Evolutionary conservation across 305 asterid genomes (phyloP).

Genomic region (Plantago coronopus): DNA sequence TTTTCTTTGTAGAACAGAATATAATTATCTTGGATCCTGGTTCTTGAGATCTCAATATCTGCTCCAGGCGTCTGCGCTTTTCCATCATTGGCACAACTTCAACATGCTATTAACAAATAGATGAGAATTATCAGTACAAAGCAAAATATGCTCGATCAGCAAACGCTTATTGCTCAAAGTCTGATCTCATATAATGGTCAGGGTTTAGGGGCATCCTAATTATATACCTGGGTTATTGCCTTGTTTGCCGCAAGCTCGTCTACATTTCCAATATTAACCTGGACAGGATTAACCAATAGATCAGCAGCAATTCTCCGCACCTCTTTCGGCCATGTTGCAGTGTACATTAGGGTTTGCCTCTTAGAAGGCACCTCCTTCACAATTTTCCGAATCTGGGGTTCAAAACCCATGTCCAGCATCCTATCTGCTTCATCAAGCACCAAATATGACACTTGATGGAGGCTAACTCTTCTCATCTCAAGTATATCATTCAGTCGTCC

Average conservation of each 20-base stretch:
- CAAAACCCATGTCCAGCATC: slow-evolving; percentile 99
- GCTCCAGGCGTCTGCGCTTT: slow-evolving; percentile 83
- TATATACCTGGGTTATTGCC: slow-evolving; percentile 84
- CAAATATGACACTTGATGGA: slow-evolving; percentile 82
- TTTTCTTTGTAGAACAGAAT: slow-evolving; percentile 95
- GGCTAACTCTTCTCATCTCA: slow-evolving; percentile 89
- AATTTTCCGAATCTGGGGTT: slow-evolving; percentile 98
- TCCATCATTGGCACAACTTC: slow-evolving; percentile 71
- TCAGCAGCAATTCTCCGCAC: slow-evolving; percentile 96
- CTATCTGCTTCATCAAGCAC: slow-evolving; percentile 99
- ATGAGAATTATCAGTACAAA: neutral
- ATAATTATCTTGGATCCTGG: slow-evolving; percentile 91
- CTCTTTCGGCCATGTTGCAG: slow-evolving; percentile 99
- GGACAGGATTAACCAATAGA: slow-evolving; percentile 77
- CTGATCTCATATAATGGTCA: no score
- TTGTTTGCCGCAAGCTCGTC: slow-evolving; percentile 95
- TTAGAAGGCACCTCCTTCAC: slow-evolving; percentile 87
- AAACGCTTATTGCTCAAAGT: no score
- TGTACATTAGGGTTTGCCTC: slow-evolving; percentile 94
- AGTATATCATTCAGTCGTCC: slow-evolving; percentile 95
- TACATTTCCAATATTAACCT: slow-evolving; percentile 90
- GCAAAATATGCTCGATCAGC: no score
- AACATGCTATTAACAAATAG: slow-evolving; percentile 47
- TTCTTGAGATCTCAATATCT: slow-evolving; percentile 88
- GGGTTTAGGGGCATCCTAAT: neutral